Percentiles rank a stretch among this genome's conserved stretches.
phyloP scores from a whole-genome alignment of 495 filamentous ascomycete species.

The Tuber brumale region DNA sequence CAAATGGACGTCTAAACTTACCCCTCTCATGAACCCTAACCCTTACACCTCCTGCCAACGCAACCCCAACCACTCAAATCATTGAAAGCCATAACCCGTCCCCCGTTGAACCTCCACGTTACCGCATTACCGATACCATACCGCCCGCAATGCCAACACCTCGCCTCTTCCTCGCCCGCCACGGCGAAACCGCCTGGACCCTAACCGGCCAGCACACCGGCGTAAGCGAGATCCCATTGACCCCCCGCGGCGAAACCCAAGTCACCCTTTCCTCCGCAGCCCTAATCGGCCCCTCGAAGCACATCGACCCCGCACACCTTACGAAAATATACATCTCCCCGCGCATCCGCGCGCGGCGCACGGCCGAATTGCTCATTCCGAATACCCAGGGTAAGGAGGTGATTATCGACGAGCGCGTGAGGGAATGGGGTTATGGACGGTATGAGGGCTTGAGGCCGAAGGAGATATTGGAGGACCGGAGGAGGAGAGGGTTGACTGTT shows the following conservation, averaged over 20 bases:
- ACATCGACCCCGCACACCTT: slow-evolving; percentile 78
- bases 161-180: slow-evolving; percentile 85
- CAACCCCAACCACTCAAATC: neutral
- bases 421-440: slow-evolving; percentile 93
- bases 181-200: slow-evolving; percentile 95
- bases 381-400: slow-evolving; percentile 48
- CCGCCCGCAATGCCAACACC: slow-evolving; percentile 50
- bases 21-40: neutral
- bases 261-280: slow-evolving; percentile 74
- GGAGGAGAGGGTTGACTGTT: slow-evolving; percentile 53
- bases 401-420: slow-evolving; percentile 66
- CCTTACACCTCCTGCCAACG: neutral
- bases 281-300: slow-evolving; percentile 72
- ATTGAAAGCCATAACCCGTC: neutral
- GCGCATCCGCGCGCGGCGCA: slow-evolving; percentile 74
- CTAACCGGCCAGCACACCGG: slow-evolving; percentile 88
- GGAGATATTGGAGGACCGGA: slow-evolving; percentile 59
- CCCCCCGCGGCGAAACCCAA: slow-evolving; percentile 76
- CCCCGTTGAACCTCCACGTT: neutral
- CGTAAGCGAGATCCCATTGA: slow-evolving; percentile 76
- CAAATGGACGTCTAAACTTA: too few species aligned
- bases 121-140: slow-evolving; percentile 1
- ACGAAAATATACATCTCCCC: slow-evolving; percentile 86
- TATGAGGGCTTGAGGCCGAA: slow-evolving; percentile 84
- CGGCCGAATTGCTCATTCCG: slow-evolving; percentile 75